A percentile compares a stretch with the other conserved stretches of the same genome.
Conservation (phyloP, 352 stramenopile genomes). For the Aphanomyces invadans region DNA sequence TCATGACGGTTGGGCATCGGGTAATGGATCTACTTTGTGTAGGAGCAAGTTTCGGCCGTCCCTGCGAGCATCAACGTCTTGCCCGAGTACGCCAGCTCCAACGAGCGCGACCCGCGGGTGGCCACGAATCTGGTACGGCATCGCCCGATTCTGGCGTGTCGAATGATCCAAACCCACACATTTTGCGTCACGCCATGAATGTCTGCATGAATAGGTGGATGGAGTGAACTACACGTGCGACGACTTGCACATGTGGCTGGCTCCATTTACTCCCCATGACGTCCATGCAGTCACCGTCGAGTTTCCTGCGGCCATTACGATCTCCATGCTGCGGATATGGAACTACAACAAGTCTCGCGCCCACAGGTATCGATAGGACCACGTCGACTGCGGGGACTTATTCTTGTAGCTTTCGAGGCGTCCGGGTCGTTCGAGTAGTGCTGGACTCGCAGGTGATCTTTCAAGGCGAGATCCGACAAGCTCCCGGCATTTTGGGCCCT, state of each 20-base stretch:
- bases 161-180: too few relatives aligned
- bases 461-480: conserved; percentile 76
- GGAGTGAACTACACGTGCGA: conserved; percentile 84
- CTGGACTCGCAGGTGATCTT: conserved; percentile 59
- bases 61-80: conserved; percentile 84
- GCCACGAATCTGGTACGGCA: conserved; percentile 40
- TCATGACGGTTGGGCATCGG: not conserved
- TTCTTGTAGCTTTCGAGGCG: conserved; percentile 40
- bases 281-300: conserved; percentile 52
- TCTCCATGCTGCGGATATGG: conserved; percentile 86
- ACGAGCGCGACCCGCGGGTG: conserved; percentile 45
- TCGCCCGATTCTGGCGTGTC: too few relatives aligned
- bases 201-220: conserved; percentile 72
- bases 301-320: conserved; percentile 30
- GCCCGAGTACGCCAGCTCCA: conserved; percentile 63
- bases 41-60: conserved; percentile 46
- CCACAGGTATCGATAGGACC: conserved; percentile 31
- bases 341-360: conserved; percentile 91
- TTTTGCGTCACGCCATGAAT: too few relatives aligned
- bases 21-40: too few relatives aligned
- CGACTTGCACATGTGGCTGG: conserved; percentile 88
- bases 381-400: too few relatives aligned
- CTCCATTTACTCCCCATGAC: conserved; percentile 55
- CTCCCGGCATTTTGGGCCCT: conserved; percentile 48
- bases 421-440: conserved; percentile 46